Percentiles rank a stretch among this genome's conserved stretches.
phyloP scores from a whole-genome alignment of 106 monocot genomes.

The Dendrobium huoshanense region DNA sequence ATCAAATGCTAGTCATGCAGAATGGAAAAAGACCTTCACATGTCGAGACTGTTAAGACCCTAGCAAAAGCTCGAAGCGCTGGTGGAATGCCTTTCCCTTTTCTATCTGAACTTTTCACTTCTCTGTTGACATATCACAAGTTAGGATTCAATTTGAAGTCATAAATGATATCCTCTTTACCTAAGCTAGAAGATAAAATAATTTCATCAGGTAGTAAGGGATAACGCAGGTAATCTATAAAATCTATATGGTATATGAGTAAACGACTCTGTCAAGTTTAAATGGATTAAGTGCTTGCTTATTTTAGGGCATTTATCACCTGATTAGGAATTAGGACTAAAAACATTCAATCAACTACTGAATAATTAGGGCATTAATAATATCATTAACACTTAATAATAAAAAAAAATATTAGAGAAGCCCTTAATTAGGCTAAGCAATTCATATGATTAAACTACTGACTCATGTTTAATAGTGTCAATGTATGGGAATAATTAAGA shows the following conservation, averaged over 20 bases:
- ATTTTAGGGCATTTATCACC: neutral
- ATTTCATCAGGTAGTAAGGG: neutral
- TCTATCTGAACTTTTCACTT: constrained; percentile 45
- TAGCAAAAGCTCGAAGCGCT: constrained; percentile 69
- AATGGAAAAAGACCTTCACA: constrained; percentile 38
- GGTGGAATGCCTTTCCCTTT: constrained; percentile 77
- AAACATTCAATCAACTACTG: neutral
- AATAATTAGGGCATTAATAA: neutral
- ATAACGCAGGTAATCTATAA: neutral
- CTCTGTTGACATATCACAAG: constrained; percentile 24
- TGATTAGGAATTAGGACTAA: neutral
- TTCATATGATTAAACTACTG: neutral
- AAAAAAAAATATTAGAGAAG: no score
- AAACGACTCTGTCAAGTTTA: neutral
- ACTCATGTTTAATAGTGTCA: neutral
- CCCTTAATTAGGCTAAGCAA: neutral
- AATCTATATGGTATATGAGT: neutral
- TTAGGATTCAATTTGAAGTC: neutral
- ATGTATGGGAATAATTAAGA: no score
- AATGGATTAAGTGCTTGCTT: neutral
- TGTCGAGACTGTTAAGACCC: constrained; percentile 62
- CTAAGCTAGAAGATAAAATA: neutral
- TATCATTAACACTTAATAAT: neutral
- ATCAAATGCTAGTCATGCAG: no score
- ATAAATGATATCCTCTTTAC: no score